Evolutionary conservation across 2,329 filamentous ascomycete genomes (phyloP).

Genomic region (Ceratocystis colombiana): DNA sequence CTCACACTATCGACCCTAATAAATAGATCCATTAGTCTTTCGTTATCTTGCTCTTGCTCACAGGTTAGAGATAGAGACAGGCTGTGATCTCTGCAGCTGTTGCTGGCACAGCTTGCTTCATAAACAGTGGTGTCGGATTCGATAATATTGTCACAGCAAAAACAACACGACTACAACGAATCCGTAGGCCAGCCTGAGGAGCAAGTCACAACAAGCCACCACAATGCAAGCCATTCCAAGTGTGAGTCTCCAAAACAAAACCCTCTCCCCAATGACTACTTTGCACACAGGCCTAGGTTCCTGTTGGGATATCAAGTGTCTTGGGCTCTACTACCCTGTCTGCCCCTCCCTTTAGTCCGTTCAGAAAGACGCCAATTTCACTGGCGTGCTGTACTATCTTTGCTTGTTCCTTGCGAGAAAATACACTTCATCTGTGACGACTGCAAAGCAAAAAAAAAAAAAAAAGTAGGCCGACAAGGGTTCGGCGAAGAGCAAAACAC

Average conservation of each 20-base stretch:
- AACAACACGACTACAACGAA: background rate
- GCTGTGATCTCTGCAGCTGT: background rate
- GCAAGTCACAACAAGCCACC: background rate
- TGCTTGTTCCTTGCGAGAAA: slow-evolving; percentile 15
- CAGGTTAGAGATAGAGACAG: background rate
- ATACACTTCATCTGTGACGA: slow-evolving; percentile 7
- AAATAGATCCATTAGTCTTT: background rate
- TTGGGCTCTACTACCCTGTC: slow-evolving; percentile 3
- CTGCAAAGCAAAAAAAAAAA: slow-evolving; percentile 2
- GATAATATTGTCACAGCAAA: background rate
- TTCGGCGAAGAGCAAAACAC: background rate
- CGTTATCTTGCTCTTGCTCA: background rate
- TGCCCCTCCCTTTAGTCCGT: slow-evolving; percentile 22
- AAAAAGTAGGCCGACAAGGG: slow-evolving; percentile 2
- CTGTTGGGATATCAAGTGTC: background rate
- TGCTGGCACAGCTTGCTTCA: slow-evolving; percentile 12
- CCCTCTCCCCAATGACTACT: slow-evolving; percentile 9
- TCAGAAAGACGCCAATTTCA: slow-evolving; percentile 14
- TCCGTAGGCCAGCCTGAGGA: background rate
- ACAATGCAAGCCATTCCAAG: slow-evolving; percentile 47
- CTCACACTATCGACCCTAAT: background rate
- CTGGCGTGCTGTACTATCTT: slow-evolving; percentile 7
- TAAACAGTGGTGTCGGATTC: background rate
- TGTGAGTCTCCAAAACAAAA: slow-evolving; percentile 34
- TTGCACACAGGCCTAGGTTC: background rate